Base-by-base conservation (phyloP, 2,329 filamentous ascomycete genomes). In the Stachybotrys chartarum region DNA sequence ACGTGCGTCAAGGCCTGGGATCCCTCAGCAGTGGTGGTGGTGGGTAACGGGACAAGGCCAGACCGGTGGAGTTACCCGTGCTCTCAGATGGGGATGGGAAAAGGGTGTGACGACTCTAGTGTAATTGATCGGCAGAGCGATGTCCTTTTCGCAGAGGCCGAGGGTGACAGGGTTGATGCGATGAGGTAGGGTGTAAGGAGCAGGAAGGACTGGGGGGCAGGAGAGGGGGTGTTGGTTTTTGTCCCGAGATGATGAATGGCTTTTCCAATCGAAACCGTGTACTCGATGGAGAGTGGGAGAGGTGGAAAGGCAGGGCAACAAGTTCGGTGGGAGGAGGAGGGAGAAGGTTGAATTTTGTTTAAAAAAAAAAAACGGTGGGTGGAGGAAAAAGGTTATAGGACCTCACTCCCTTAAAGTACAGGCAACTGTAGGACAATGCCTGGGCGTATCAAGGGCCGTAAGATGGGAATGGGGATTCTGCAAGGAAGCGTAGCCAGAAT, bases 41-140 rank as follows among this genome's bases (percentile, higher is more conserved):
- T 67, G 72, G 72, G 64, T 66, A 65, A 68, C 67, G 69, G 70
- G 66, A 69, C 65, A 60, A 65, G 31, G 50, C 63, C 61, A 65
- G 31, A 32, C 63, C 61, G 67, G 68, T 71, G 68, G 68, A 71
- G 67, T 65, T 65, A 60, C 65, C 66, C 63, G 65, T 66, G 55
- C 61, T 62, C 61, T 64, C 58, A 63, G 57, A 55, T 30, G 50
- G 59, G 51, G 56, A 24, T 24, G 24, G 58, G 58, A 63, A 66
- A 64, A 64, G 69, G 69, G 72, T 77, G 76, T 79, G 78, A 80
- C 76, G 75, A 78, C 72, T 76, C 70, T 72, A 71, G 75, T 69
- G 64, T 73, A 72, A 75, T 70, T 72, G 79, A 82, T 82, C 79
- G 78, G 75, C 79, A 76, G 67, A 68, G 71, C 72, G 73, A 75